Percentiles rank a stretch among this genome's conserved stretches.
phyloP scores from a whole-genome alignment of 169 alveolate genomes.

The Besnoitia besnoiti region DNA sequence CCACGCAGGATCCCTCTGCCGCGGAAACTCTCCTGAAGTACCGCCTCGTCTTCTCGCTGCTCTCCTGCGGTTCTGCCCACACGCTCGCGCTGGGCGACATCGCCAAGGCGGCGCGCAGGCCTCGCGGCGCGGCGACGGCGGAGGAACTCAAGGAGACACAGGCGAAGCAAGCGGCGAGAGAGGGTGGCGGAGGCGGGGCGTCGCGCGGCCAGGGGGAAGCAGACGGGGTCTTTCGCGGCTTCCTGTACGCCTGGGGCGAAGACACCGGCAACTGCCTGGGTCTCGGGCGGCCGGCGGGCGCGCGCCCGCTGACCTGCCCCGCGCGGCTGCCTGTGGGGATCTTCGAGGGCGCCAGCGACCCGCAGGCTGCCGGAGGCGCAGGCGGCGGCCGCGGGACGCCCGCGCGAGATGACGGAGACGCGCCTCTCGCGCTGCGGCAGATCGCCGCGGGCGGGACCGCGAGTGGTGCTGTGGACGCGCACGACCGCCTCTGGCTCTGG shows the following conservation, averaged over 20 bases:
- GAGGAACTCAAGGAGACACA: background rate
- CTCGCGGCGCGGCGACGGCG: background rate
- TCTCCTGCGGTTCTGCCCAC: slow-evolving; percentile 61
- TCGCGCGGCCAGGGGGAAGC: background rate
- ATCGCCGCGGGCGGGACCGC: slow-evolving; percentile 63
- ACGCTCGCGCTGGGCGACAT: slow-evolving; percentile 37
- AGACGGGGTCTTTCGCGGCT: background rate
- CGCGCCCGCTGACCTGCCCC: background rate
- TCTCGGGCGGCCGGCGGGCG: slow-evolving; percentile 15
- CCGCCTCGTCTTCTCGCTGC: slow-evolving; percentile 42
- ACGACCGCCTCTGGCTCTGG: slow-evolving; percentile 42
- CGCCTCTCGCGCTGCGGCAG: slow-evolving; percentile 26
- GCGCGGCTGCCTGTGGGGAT: slow-evolving; percentile 24
- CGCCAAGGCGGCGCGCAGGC: background rate
- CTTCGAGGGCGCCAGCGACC: background rate
- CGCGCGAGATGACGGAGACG: background rate
- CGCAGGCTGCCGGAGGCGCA: background rate
- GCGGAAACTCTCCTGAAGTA: background rate
- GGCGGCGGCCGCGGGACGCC: background rate
- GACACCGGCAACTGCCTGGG: slow-evolving; percentile 61
- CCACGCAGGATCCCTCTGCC: background rate
- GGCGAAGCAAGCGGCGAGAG: background rate
- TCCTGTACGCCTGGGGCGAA: slow-evolving; percentile 44
- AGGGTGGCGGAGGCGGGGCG: background rate
- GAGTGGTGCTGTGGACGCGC: background rate